These are phyloP conservation scores for Pseudogymnoascus sp. DNA, from an alignment of 2,329 filamentous ascomycete species.

Conservation along the genomic window DNA sequence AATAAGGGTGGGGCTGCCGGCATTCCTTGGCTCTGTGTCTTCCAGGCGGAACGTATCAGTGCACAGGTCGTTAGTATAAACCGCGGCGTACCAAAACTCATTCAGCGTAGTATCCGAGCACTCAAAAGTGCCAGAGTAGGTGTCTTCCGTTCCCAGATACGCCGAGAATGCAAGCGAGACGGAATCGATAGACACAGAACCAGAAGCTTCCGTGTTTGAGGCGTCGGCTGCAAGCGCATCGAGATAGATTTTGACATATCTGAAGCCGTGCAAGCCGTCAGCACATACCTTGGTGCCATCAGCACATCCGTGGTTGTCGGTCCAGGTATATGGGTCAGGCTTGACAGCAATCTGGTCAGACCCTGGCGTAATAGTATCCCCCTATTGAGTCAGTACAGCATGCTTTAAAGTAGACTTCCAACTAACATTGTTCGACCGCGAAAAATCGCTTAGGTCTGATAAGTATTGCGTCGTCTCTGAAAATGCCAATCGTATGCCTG, in stretches of 20 bases:
- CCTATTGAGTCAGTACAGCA: constrained; percentile 18
- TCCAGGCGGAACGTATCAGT: constrained; percentile 40
- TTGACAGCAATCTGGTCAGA: constrained; percentile 45
- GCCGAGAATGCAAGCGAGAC: constrained; percentile 38
- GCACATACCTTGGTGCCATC: constrained; percentile 38
- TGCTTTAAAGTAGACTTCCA: too few relatives aligned
- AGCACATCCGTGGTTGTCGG: constrained; percentile 37
- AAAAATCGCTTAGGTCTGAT: constrained; percentile 40
- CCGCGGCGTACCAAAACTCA: constrained; percentile 46
- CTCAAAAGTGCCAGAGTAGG: constrained; percentile 45
- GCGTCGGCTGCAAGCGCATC: constrained; percentile 37
- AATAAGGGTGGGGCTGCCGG: constrained; percentile 36
- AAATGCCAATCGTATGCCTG: constrained; percentile 41
- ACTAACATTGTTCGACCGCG: constrained; percentile 39
- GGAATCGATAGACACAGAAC: constrained; percentile 37
- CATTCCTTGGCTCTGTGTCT: constrained; percentile 42
- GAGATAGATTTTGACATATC: constrained; percentile 43
- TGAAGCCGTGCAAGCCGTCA: constrained; percentile 47
- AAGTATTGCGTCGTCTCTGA: constrained; percentile 42
- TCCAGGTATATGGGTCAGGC: constrained; percentile 37
- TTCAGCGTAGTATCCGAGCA: constrained; percentile 43
- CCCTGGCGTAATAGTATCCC: constrained; percentile 36
- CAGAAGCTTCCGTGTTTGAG: constrained; percentile 37
- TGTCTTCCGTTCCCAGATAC: constrained; percentile 40
- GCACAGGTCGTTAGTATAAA: constrained; percentile 45